A percentile compares a stretch with the other conserved stretches of the same genome.
phyloP scores from a whole-genome alignment of 257 asterid species.

The Leptodermis oblonga region DNA sequence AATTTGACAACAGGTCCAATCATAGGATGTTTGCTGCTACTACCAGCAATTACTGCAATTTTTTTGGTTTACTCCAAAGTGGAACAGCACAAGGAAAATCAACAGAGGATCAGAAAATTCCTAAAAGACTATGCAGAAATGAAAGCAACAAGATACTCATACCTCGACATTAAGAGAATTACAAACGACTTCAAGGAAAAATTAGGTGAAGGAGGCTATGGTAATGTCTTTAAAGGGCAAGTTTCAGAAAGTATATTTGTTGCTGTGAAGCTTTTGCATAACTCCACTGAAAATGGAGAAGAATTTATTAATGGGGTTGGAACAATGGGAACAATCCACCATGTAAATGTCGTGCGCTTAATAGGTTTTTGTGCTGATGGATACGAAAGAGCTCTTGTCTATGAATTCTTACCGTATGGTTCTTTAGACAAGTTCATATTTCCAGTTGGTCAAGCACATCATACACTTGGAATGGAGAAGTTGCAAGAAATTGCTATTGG shows the following conservation, averaged over 20 bases:
- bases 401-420: conserved; percentile 15
- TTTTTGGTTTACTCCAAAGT: not conserved
- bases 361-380: not conserved
- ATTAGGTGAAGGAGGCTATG: conserved; percentile 43
- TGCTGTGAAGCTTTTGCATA: conserved; percentile 1
- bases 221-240: conserved; percentile 13
- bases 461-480: conserved; percentile 21
- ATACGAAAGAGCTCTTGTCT: conserved; percentile 1
- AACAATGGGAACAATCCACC: conserved; percentile 20
- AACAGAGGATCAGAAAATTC: not conserved
- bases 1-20: not conserved
- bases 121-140: not conserved
- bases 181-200: conserved; percentile 24
- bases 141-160: conserved; percentile 3
- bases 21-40: conserved; percentile 1
- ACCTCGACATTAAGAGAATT: not conserved
- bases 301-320: conserved; percentile 6
- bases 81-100: not conserved
- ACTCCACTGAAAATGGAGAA: not conserved
- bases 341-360: not conserved
- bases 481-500: conserved; percentile 28
- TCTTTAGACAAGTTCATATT: conserved; percentile 36
- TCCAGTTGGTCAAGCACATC: conserved; percentile 4
- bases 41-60: not conserved
- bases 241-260: not conserved